Base-by-base conservation (phyloP, 2,329 filamentous ascomycete species). In the Ophiostoma novo-ulmi region DNA sequence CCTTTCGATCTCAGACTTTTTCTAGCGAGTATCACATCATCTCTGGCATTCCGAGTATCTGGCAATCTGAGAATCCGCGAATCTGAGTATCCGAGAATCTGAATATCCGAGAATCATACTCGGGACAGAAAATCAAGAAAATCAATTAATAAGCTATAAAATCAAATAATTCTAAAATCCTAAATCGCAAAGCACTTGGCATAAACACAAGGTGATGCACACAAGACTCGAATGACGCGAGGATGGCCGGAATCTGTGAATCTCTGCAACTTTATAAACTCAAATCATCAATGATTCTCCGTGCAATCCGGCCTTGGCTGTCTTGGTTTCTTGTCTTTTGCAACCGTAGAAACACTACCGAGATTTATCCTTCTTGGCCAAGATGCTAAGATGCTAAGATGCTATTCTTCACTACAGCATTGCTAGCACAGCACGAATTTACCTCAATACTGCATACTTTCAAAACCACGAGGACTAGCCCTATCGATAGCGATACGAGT, bases 401-500 rank as follows among this genome's bases (percentile, higher is more conserved):
- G n/a, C 48, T 55, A 31, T 31, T 31, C n/a, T 22, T n/a, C 48
- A 48, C 14, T 48, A 58, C n/a, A 48, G 69, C 38, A 70, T 39
- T 31, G 26, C 17, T 48, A 14, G 26, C 20, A 35, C 38, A 44
- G 52, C 41, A 41, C 17, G 20, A 11, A 11, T 13, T 10, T 44
- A 41, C 14, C 39, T 41, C 14, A 44, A 11, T 44, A 44, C 4
- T 2, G 10, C 10, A 41, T 41, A 41, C 10, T 7, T 41, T 13
- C n/a, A 70, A 70, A 67, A 64, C 69, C 69, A 70, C 69, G 69
- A 70, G 69, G 36, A 67, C 69, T 70, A 63, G 52, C 64, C 48
- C 65, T 36, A 70, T 64, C 69, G 58, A 55, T 22, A 58, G 36
- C 58, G 26, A 44, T 44, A 44, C 38, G 38, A 39, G 38, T 39